phyloP scores from a whole-genome alignment of 805 yeast species.

The Yarrowia porcina region DNA sequence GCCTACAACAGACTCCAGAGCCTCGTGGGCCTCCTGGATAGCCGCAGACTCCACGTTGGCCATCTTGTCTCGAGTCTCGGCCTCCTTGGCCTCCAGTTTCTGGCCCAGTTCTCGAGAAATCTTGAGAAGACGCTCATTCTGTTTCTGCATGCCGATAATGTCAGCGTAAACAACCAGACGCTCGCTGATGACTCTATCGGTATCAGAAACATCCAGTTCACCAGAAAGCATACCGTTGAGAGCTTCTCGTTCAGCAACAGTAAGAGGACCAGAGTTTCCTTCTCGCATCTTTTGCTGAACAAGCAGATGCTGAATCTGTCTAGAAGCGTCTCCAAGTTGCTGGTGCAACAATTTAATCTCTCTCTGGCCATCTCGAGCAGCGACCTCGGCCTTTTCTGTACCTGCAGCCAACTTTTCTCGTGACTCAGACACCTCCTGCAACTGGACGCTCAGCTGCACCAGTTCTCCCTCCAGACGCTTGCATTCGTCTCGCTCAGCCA shows the following conservation, averaged over 20 bases:
- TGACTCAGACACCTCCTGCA: conserved; percentile 44
- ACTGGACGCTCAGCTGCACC: conserved; percentile 50
- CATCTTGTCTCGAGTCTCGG: conserved; percentile 30
- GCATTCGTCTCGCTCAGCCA: conserved; percentile 61
- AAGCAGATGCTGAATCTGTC: conserved; percentile 74
- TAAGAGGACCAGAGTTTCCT: conserved; percentile 58
- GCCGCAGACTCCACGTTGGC: conserved; percentile 37
- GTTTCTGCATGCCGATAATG: conserved; percentile 64
- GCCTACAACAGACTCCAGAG: conserved; percentile 35
- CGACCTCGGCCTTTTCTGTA: conserved; percentile 36
- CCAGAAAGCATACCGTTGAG: conserved; percentile 51
- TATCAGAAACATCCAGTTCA: conserved; percentile 49
- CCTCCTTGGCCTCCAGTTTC: conserved; percentile 64
- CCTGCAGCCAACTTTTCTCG: conserved; percentile 40
- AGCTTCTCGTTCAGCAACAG: conserved; percentile 61
- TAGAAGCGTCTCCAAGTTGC: conserved; percentile 69
- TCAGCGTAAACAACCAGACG: conserved; percentile 68
- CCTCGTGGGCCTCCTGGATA: conserved; percentile 38
- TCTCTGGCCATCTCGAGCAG: conserved; percentile 44
- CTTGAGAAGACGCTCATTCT: conserved; percentile 67
- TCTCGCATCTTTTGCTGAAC: conserved; percentile 56
- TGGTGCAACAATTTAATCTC: conserved; percentile 51
- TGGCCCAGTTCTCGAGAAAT: conserved; percentile 70
- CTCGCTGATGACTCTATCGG: conserved; percentile 67
- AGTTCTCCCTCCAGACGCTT: conserved; percentile 54